Conservation (phyloP, 1,139 yeast species). For the Kurtzmaniella quercitrusa region DNA sequence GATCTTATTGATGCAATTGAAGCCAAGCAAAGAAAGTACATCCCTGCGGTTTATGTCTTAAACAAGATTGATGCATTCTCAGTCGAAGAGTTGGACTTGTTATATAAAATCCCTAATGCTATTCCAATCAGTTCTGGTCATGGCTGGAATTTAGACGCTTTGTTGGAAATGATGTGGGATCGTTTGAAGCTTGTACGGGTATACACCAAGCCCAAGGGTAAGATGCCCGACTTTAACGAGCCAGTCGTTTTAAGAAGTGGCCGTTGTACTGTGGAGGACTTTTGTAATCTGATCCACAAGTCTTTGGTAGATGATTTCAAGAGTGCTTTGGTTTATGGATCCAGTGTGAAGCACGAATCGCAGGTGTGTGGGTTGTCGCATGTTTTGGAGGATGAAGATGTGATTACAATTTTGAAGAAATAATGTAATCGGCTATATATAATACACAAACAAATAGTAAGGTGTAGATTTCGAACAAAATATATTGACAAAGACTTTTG, state of each 20-base stretch:
- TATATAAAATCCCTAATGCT: conserved; percentile 91
- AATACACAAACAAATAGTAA: too few relatives aligned
- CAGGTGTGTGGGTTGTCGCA: conserved; percentile 90
- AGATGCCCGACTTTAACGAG: conserved; percentile 86
- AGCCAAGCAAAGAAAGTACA: conserved; percentile 82
- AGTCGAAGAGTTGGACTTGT: conserved; percentile 83
- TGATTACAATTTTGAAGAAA: conserved; percentile 88
- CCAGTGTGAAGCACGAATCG: conserved; percentile 97
- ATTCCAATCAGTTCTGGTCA: conserved; percentile 94
- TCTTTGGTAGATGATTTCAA: conserved; percentile 89
- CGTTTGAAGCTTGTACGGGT: conserved; percentile 86
- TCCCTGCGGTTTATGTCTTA: conserved; percentile 90
- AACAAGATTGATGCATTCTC: conserved; percentile 95
- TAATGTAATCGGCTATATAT: conserved; percentile 15
- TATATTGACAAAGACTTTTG: too few relatives aligned
- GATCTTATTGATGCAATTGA: conserved; percentile 93
- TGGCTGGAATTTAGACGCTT: conserved; percentile 96
- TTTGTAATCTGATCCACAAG: conserved; percentile 95
- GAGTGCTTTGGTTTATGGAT: conserved; percentile 86
- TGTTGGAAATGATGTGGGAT: conserved; percentile 93
- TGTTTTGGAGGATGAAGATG: conserved; percentile 88
- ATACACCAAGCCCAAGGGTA: conserved; percentile 95
- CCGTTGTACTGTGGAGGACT: conserved; percentile 85
- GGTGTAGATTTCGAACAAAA: too few relatives aligned
- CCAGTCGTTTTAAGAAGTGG: conserved; percentile 88